Evolutionary conservation across 1,139 yeast species (phyloP).

Genomic region (Candida neerlandica): DNA sequence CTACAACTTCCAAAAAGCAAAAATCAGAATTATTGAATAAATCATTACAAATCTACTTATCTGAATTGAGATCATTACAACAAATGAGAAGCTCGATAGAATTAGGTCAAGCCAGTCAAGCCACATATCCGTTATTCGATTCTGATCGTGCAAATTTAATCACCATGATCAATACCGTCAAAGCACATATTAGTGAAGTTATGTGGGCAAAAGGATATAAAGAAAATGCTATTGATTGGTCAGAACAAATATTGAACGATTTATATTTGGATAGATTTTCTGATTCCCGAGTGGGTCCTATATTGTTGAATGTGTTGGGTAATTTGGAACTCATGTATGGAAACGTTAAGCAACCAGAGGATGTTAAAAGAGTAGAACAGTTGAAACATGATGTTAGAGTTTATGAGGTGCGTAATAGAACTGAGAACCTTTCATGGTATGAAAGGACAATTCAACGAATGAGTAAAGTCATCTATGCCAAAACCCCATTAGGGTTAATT

Average conservation of each 20-base stretch:
- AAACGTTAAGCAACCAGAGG: slow-evolving; percentile 25
- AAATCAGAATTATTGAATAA: slow-evolving; percentile 22
- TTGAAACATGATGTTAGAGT: slow-evolving; percentile 21
- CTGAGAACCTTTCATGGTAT: slow-evolving; percentile 36
- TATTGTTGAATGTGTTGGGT: slow-evolving; percentile 33
- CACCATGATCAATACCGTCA: slow-evolving; percentile 38
- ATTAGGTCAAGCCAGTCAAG: slow-evolving; percentile 26
- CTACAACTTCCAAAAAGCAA: slow-evolving; percentile 13
- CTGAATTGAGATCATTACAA: slow-evolving; percentile 35
- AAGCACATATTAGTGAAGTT: slow-evolving; percentile 65
- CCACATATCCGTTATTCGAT: slow-evolving; percentile 40
- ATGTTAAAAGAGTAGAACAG: slow-evolving; percentile 31
- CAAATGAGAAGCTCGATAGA: slow-evolving; percentile 23
- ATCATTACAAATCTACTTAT: slow-evolving; percentile 41
- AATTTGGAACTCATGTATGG: slow-evolving; percentile 39
- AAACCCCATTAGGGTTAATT: slow-evolving; percentile 48
- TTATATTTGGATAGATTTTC: slow-evolving; percentile 35
- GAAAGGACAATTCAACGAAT: slow-evolving; percentile 36
- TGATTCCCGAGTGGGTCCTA: slow-evolving; percentile 31
- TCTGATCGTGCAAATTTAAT: slow-evolving; percentile 34
- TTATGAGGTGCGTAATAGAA: slow-evolving; percentile 6
- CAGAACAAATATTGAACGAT: slow-evolving; percentile 53
- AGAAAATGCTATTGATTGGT: slow-evolving; percentile 63
- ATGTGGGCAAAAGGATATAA: slow-evolving; percentile 61
- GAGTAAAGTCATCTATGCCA: slow-evolving; percentile 42